phyloP scores from a whole-genome alignment of 73 alveolate species.

The Symbiodinium natans region DNA sequence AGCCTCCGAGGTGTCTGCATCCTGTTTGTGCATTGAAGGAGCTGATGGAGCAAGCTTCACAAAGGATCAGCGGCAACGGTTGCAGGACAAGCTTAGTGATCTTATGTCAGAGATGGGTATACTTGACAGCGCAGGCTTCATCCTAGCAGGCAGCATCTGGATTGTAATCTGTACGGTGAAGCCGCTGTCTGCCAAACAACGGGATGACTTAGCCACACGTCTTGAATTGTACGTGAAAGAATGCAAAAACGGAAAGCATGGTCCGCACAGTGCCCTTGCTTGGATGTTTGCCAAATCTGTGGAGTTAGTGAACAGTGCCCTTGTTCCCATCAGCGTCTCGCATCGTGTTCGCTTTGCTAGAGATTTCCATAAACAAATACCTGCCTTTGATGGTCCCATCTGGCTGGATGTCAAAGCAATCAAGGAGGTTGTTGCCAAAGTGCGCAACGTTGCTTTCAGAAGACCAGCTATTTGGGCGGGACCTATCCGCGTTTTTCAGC shows the following conservation, averaged over 20 bases:
- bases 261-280: not conserved
- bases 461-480: not conserved
- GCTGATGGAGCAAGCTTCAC: not conserved
- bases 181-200: not conserved
- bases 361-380: not conserved
- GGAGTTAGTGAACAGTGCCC: not conserved
- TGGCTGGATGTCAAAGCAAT: constrained; percentile 17
- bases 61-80: not conserved
- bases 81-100: not conserved
- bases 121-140: not conserved
- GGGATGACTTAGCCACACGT: not conserved
- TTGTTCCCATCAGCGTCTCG: constrained; percentile 2
- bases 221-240: not conserved
- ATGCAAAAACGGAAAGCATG: not conserved
- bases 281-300: constrained; percentile 33
- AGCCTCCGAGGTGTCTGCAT: not conserved
- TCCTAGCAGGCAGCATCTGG: constrained; percentile 39
- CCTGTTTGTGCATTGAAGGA: not conserved
- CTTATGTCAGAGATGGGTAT: not conserved
- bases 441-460: not conserved
- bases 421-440: not conserved
- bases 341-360: not conserved
- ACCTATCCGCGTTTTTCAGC: not conserved
- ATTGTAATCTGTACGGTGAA: not conserved
- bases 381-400: too few species aligned